Base-by-base conservation (phyloP, 768 basidiomycete genomes). In the Lactarius akahatsu region DNA sequence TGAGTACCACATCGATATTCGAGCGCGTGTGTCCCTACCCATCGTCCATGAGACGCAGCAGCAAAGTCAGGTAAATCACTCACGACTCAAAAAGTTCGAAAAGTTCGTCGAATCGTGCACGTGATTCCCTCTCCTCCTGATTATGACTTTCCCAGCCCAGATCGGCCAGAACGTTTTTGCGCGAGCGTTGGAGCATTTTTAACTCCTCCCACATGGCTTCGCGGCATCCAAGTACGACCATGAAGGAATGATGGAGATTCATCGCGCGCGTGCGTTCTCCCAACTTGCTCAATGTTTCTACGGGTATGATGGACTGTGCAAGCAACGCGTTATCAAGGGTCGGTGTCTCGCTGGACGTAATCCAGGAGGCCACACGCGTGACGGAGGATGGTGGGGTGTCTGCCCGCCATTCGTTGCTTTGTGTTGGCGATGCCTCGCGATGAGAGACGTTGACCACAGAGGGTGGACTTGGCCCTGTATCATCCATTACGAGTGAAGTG, bases 201-300 rank as follows among this genome's bases (percentile, higher is more conserved):
- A 90, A 78, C 62, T 88, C 87, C 67, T 89, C 88, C 88, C 88
- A 90, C 87, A 90, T 88, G 34, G 87, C 83, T 72, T 90, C 89
- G 73, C 87, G 83, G 69, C 86, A 88, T 15, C 86, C 86, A 15
- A 88, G 73, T 9, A 90, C 85, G 23, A 76, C 74, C 69, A 85
- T 83, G 67, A 83, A 89, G n/a, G 85, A 82, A 67, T 81, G 79
- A 71, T 88, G 85, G 4, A 90, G 80, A 64, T 90, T 88, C 86
- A 90, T 88, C 0, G 87, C 87, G 34, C 88, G 79, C 2, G 86
- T 86, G 54, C 86, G 81, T 62, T 87, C 84, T 65, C 77, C 85
- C 68, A 88, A 73, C 32, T 74, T 74, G 62, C 76, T 76, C 5
- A 87, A 57, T 41, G 30, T 62, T 23, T 69, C 58, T n/a, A 61